These are phyloP conservation scores for Nevesoporus exiguus DNA, from an alignment of 768 basidiomycete genomes.

Conservation along the genomic window DNA sequence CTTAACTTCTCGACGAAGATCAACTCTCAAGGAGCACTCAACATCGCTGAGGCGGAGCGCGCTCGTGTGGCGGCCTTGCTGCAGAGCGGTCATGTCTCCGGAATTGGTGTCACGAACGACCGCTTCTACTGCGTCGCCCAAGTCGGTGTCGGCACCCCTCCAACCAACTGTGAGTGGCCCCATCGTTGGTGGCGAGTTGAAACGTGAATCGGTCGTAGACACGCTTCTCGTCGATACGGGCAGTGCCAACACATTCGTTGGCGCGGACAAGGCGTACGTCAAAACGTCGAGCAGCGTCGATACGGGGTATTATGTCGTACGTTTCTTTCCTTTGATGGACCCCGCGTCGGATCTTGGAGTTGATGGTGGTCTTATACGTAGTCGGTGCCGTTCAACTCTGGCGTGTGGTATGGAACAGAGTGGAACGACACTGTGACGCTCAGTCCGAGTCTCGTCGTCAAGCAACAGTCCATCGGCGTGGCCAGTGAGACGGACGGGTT, in stretches of 20 bases:
- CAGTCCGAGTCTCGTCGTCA: constrained; percentile 1
- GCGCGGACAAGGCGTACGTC: constrained; percentile 15
- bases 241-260: constrained; percentile 27
- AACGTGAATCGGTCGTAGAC: constrained; percentile 7
- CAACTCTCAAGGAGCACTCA: constrained; percentile 5
- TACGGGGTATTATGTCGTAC: constrained; percentile 19
- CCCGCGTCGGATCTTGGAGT: neutral
- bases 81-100: neutral
- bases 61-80: constrained; percentile 13
- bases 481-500: constrained; percentile 27
- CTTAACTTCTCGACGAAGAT: constrained; percentile 13
- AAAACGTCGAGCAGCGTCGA: constrained; percentile 7
- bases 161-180: constrained; percentile 23
- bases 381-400: neutral
- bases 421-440: constrained; percentile 18
- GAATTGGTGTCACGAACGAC: neutral
- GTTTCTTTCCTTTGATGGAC: neutral
- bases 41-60: constrained; percentile 12
- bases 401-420: constrained; percentile 12
- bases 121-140: no score
- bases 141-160: constrained; percentile 17
- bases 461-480: constrained; percentile 36
- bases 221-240: constrained; percentile 15
- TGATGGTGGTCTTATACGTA: neutral
- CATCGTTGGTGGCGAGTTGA: no score